These are phyloP conservation scores for Geotrichum ghanense DNA, from an alignment of 805 yeast species.

Conservation along the genomic window DNA sequence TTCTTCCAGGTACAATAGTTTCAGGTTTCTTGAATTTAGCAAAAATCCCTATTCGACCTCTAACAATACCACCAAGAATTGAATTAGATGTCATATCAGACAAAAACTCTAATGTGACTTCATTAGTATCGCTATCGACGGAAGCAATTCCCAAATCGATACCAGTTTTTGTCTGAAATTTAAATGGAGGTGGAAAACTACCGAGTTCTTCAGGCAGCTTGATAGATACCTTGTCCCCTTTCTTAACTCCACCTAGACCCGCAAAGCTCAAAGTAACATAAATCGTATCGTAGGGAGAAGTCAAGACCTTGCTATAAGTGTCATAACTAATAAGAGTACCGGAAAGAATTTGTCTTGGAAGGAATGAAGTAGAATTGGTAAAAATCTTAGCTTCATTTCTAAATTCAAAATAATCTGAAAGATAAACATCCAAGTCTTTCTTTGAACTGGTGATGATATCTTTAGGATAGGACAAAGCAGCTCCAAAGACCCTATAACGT, in stretches of 20 bases:
- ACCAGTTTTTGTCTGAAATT: neutral
- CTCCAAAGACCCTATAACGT: neutral
- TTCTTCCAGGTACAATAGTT: neutral
- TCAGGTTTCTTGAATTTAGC: neutral
- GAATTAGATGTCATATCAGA: neutral
- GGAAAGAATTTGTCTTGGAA: neutral
- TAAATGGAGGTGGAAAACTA: neutral
- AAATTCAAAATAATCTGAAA: neutral
- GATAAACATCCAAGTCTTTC: neutral
- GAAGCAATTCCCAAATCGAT: slow-evolving; percentile 1
- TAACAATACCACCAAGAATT: neutral
- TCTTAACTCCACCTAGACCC: neutral
- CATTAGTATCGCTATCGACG: neutral
- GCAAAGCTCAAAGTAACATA: neutral
- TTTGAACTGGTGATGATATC: neutral
- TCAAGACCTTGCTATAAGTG: neutral
- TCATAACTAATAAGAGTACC: neutral
- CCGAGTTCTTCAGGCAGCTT: neutral
- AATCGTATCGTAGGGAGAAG: neutral
- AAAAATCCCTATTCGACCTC: neutral
- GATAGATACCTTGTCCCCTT: neutral
- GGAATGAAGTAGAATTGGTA: neutral
- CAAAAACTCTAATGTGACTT: neutral
- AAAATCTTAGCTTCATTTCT: neutral
- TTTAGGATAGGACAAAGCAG: neutral